A percentile compares a stretch with the other conserved stretches of the same genome.
phyloP scores from a whole-genome alignment of 2,329 filamentous ascomycete species.

The Colletotrichum horii region DNA sequence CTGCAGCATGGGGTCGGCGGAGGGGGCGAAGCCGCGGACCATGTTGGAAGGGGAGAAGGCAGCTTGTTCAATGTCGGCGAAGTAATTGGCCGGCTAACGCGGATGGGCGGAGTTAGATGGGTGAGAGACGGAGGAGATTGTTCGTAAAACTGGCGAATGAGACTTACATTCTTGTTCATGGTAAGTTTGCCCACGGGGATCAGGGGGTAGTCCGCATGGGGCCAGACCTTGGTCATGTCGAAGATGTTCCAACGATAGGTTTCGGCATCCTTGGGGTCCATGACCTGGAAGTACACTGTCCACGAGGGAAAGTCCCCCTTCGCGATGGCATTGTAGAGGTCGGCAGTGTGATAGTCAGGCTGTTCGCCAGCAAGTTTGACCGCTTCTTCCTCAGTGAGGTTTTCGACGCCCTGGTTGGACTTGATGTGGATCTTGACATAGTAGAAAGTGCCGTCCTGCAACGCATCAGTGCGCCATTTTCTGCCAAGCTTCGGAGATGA shows the following conservation, averaged over 20 bases:
- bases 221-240: constrained; percentile 61
- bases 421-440: constrained; percentile 52
- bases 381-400: constrained; percentile 40
- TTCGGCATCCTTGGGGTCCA: constrained; percentile 53
- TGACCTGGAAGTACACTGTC: constrained; percentile 56
- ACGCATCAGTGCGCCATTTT: constrained; percentile 2
- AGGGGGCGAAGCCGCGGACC: constrained; percentile 54
- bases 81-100: constrained; percentile 55
- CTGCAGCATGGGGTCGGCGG: constrained; percentile 55
- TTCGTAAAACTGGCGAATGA: not conserved
- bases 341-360: constrained; percentile 54
- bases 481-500: constrained; percentile 9
- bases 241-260: constrained; percentile 53
- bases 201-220: constrained; percentile 51
- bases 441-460: constrained; percentile 42
- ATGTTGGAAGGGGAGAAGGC: constrained; percentile 56
- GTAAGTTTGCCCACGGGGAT: constrained; percentile 52
- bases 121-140: not conserved
- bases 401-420: constrained; percentile 45
- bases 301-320: constrained; percentile 48
- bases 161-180: constrained; percentile 51
- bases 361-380: constrained; percentile 39
- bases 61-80: constrained; percentile 55
- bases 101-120: not conserved
- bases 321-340: constrained; percentile 51